Conservation (phyloP, 345 rosid genomes). For the Nasturtium officinale region DNA sequence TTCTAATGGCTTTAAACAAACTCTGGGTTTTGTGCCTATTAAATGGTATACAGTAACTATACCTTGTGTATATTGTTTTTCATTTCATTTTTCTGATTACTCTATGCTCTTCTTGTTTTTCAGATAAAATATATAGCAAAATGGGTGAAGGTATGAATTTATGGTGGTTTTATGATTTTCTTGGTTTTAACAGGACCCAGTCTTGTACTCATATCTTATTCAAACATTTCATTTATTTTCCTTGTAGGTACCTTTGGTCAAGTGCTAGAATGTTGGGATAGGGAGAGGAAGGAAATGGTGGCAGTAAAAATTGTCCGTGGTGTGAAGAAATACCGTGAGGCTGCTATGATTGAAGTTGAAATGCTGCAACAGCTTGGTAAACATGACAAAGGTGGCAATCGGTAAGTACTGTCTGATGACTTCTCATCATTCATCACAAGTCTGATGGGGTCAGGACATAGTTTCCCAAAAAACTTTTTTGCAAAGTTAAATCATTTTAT, state of each 20-base stretch:
- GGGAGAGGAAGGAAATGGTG: constrained; percentile 84
- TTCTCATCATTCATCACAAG: constrained; percentile 22
- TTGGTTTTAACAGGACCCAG: constrained; percentile 8
- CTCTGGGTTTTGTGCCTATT: constrained; percentile 6
- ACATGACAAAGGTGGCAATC: constrained; percentile 80
- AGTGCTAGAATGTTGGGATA: constrained; percentile 92
- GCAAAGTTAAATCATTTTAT: constrained; percentile 72
- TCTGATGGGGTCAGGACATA: constrained; percentile 23
- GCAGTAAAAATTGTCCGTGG: constrained; percentile 91
- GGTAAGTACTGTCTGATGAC: constrained; percentile 55
- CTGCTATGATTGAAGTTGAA: constrained; percentile 91
- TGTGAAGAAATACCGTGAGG: constrained; percentile 83
- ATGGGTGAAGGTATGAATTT: constrained; percentile 81
- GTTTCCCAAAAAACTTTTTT: constrained; percentile 21
- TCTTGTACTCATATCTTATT: constrained; percentile 15
- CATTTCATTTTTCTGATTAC: not conserved
- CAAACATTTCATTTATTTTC: not conserved
- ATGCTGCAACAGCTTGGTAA: constrained; percentile 82
- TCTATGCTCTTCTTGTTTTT: constrained; percentile 21
- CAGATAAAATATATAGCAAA: constrained; percentile 85
- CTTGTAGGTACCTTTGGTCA: constrained; percentile 84
- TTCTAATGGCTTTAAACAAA: constrained; percentile 6
- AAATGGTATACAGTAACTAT: constrained; percentile 7
- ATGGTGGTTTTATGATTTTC: not conserved
- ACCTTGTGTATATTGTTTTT: constrained; percentile 13